Conservation (phyloP, 2,329 filamentous ascomycete genomes). For the Monosporascus sp. region DNA sequence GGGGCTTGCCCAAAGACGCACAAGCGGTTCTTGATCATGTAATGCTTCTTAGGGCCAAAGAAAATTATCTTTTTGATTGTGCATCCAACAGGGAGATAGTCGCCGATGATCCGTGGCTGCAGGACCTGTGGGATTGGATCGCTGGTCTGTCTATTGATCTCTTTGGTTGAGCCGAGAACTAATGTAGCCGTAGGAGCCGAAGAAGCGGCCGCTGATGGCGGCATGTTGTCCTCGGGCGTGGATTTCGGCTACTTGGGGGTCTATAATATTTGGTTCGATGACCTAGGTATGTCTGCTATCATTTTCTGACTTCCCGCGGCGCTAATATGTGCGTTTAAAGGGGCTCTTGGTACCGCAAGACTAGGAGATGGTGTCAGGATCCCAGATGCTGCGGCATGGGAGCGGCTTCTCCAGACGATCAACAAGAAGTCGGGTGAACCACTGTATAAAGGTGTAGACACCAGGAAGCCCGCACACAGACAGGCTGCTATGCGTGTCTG, state of each 20-base stretch:
- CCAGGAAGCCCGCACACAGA: conserved; percentile 63
- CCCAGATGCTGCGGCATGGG: conserved; percentile 52
- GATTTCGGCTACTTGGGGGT: conserved; percentile 76
- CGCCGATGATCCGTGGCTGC: conserved; percentile 68
- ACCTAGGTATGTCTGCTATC: conserved; percentile 48
- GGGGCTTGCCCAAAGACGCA: conserved; percentile 45
- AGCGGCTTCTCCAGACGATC: conserved; percentile 58
- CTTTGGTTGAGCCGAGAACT: conserved; percentile 2
- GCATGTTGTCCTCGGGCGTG: conserved; percentile 64
- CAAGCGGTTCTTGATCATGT: conserved; percentile 51
- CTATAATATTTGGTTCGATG: conserved; percentile 65
- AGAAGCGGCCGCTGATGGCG: conserved; percentile 57
- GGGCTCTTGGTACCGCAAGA: conserved; percentile 43
- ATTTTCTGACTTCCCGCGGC: conserved; percentile 3
- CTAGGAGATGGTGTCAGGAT: conserved; percentile 39
- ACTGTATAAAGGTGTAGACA: conserved; percentile 58
- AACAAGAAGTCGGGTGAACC: conserved; percentile 59
- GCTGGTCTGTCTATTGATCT: conserved; percentile 44
- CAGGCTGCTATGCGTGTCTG: conserved; percentile 73
- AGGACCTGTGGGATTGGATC: conserved; percentile 74
- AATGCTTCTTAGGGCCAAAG: conserved; percentile 56
- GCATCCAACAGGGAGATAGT: conserved; percentile 62
- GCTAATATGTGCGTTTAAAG: conserved; percentile 26
- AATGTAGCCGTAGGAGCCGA: conserved; percentile 48
- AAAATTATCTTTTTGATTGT: conserved; percentile 61